A percentile compares a stretch with the other conserved stretches of the same genome.
These are phyloP conservation scores for Vanilla planifolia DNA, from an alignment of 106 monocot genomes.

Conservation along the genomic window DNA sequence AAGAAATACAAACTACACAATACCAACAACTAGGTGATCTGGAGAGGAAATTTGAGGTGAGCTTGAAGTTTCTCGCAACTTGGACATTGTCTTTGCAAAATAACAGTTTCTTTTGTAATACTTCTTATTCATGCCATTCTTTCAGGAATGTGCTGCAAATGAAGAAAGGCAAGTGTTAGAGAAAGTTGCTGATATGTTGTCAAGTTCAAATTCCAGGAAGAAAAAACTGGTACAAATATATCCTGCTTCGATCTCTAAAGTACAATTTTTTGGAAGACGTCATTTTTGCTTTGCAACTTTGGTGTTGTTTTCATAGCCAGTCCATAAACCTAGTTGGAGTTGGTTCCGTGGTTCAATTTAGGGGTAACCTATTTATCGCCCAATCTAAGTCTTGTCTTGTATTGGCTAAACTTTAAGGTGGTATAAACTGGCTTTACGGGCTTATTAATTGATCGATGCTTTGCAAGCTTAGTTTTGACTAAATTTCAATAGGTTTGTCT, in stretches of 20 bases:
- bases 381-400: too few relatives aligned
- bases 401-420: too few relatives aligned
- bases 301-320: too few relatives aligned
- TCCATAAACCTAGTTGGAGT: too few relatives aligned
- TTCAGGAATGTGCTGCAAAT: slow-evolving; percentile 63
- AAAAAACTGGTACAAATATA: slow-evolving; percentile 48
- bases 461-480: too few relatives aligned
- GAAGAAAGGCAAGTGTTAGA: slow-evolving; percentile 76
- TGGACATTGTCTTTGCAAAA: not conserved
- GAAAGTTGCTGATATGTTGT: slow-evolving; percentile 69
- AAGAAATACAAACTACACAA: slow-evolving; percentile 58
- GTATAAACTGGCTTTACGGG: too few relatives aligned
- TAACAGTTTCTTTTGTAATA: not conserved
- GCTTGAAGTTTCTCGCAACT: not conserved
- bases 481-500: too few relatives aligned
- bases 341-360: too few relatives aligned
- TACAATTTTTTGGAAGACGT: not conserved
- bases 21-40: slow-evolving; percentile 58
- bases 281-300: too few relatives aligned
- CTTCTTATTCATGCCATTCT: not conserved
- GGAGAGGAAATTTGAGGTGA: slow-evolving; percentile 88
- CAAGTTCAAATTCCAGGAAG: slow-evolving; percentile 59
- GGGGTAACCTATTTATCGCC: too few relatives aligned
- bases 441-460: too few relatives aligned
- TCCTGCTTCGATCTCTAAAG: not conserved